These are phyloP conservation scores for Melaleuca alternifolia DNA, from an alignment of 345 rosid genomes.

Conservation along the genomic window DNA sequence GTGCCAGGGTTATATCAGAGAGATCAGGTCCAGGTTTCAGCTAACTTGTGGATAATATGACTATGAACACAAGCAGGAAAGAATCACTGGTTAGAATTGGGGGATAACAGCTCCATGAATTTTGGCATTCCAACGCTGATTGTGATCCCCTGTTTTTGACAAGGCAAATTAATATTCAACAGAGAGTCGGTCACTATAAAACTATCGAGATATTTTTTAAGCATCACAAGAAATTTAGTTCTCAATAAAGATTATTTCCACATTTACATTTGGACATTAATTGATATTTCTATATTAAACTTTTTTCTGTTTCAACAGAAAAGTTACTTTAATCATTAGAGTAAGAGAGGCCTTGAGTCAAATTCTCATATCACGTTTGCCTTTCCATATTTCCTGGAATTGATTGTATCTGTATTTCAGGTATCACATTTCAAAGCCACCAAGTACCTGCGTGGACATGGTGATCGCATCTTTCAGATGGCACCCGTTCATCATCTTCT, in stretches of 20 bases:
- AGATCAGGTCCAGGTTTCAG: not conserved
- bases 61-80: not conserved
- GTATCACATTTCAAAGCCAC: slow-evolving; percentile 27
- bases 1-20: not conserved
- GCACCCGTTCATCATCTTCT: slow-evolving; percentile 48
- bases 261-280: not conserved
- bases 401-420: slow-evolving; percentile 7
- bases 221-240: not conserved
- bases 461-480: slow-evolving; percentile 31
- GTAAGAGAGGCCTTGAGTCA: not conserved
- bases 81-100: not conserved
- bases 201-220: not conserved
- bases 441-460: slow-evolving; percentile 19
- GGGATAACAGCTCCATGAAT: not conserved
- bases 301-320: not conserved
- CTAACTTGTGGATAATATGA: not conserved
- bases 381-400: not conserved
- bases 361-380: not conserved
- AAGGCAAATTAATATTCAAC: not conserved
- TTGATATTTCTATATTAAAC: not conserved
- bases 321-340: not conserved
- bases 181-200: not conserved
- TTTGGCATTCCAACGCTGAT: not conserved
- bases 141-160: not conserved
- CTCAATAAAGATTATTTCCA: not conserved